Base-by-base conservation (phyloP, 805 yeast genomes). In the Candida pseudofarinosa region DNA sequence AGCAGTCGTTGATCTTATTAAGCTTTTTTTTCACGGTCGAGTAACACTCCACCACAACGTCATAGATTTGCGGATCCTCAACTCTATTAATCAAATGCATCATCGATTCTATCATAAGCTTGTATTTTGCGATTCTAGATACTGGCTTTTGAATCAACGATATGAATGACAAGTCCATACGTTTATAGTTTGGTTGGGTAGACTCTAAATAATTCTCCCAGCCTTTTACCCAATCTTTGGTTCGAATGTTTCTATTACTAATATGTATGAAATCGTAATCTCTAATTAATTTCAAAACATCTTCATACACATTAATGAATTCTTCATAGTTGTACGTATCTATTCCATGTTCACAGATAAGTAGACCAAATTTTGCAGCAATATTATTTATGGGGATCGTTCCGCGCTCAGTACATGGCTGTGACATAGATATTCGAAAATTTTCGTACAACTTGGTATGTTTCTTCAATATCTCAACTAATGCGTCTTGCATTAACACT, bases 81-180 rank as follows among this genome's bases (percentile, higher is more conserved):
- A 45, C 41, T 14, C 33, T 23, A 14, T 28, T 36, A 20, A 65
- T 54, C 35, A 60, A 52, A 31, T 67, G 63, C 6, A 55, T 40
- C 33, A 74, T 48, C 1, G 74, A 60, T 23, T 74, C 76, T n/a
- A 77, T 48, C n/a, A 80, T 66, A 30, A 80, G 59, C 41, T 71
- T 66, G 52, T 80, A 79, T 48, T 77, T 76, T 3, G 73, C 57
- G 6, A 76, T 61, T 47, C 85, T 57, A 33, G 73, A 58, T 8
- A 77, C 63, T 3, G 86, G 85, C 56, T 69, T 71, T 50, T 78
- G 81, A 20, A 77, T 57, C 47, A 80, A 63, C 0, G 84, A 79
- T 26, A 57, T 51, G 39, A 81, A 77, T 3, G 84, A 73, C 19
- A 79, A 61, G 54, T 81, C 86, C 52, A 69, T 51, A 2, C 48